Evolutionary conservation across 345 rosid genomes (phyloP), one percentile per base, ranked within the genome.

Genomic region (Clarkia xantiana): DNA sequence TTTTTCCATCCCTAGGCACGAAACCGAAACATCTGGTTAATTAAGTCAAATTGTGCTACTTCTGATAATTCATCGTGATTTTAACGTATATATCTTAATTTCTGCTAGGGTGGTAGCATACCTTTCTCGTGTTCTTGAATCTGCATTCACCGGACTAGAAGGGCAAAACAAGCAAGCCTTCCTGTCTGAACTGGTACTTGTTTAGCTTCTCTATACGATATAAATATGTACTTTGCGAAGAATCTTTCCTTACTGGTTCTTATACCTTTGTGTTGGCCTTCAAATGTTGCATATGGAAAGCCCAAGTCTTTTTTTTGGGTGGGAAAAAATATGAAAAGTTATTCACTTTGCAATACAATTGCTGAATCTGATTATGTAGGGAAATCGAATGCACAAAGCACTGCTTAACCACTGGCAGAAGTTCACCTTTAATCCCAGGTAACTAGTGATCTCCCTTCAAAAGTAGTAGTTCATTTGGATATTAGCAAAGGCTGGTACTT

Each of bases 141-240:
- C 94, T 51, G 87, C 98, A 54, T 91, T 87, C 73, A 91, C 95
- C 47, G 94, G 90, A 41, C 70, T 87, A 43, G 99, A 91, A 62
- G 95, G 96, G 66, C 94, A 81, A 67, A 91, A 86, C 78, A 91
- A 91, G 68, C 98, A 84, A 77, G 95, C 95, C 18, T 91, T 91
- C 78, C 75, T 91, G 56, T 75, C 94, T 36, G 96, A 91, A 75
- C 64, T 93, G 95, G 96, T 87, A 84, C 43, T 42, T 54, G 42
- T 40, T 56, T 67, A 51, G 41, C 52, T 57, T 16, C 20, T 38
- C 18, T 44, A 18, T 11, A 42, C 14, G n/a, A 9, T 57, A 44
- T 13, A 9, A 4, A 38, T 40, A 12, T 20, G 17, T 40, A 7
- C 14, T 41, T 40, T 43, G 1, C 13, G 8, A 45, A 38, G n/a